Evolutionary conservation across 495 filamentous ascomycete species (phyloP), one percentile per base, ranked within the genome.

Genomic region (Lophiotrema nucula): DNA sequence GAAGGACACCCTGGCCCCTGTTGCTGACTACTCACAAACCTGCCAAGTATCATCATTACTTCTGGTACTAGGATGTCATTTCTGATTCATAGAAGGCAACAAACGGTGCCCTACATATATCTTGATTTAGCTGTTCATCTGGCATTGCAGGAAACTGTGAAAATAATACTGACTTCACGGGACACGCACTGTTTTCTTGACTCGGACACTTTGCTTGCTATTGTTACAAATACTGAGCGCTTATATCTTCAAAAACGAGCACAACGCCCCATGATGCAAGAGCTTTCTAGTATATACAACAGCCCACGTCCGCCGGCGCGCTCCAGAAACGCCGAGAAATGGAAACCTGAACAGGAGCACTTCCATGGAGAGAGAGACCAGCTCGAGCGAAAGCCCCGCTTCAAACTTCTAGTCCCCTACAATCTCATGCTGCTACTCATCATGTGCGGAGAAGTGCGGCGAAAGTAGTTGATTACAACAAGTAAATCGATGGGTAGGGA

Each of bases 151-250:
- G n/a, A n/a, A n/a, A n/a, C n/a, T n/a, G n/a, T n/a, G n/a, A n/a
- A n/a, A n/a, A n/a, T n/a, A n/a, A n/a, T n/a, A n/a, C n/a, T n/a
- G n/a, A n/a, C n/a, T n/a, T n/a, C n/a, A n/a, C n/a, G n/a, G n/a
- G n/a, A n/a, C n/a, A n/a, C n/a, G n/a, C n/a, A n/a, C n/a, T n/a
- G n/a, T n/a, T n/a, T n/a, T n/a, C n/a, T n/a, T n/a, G n/a, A n/a
- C n/a, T n/a, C n/a, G n/a, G n/a, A n/a, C n/a, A n/a, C n/a, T 35
- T 35, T 35, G 31, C 31, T 35, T 35, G 31, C 8, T 60, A 43
- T 46, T 60, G 56, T n/a, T 60, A 60, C 56, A 60, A 15, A 8
- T 53, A 41, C 56, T 38, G 19, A 18, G 27, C 48, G 56, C 56
- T 46, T 25, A n/a, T 11, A 24, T 27, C 42, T n/a, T 24, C 2